Conservation (phyloP, 805 yeast species). For the Candida mattraensis region DNA sequence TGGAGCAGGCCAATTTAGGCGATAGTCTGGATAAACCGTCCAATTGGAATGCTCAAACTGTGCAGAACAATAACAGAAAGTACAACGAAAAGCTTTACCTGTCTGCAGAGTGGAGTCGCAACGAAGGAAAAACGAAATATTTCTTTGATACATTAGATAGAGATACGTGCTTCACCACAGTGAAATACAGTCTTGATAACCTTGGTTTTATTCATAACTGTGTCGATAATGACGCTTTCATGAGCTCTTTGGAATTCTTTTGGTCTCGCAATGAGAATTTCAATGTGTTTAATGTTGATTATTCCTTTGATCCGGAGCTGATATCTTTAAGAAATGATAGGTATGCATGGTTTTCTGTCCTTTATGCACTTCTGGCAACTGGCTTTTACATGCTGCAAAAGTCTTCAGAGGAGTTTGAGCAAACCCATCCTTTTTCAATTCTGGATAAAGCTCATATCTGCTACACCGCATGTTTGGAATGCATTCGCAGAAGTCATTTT, state of each 20-base stretch:
- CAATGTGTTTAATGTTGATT: conserved; percentile 1
- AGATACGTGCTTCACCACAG: not conserved
- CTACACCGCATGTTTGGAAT: conserved; percentile 4
- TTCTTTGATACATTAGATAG: not conserved
- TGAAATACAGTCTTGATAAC: not conserved
- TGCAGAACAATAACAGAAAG: no score
- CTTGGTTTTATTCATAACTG: conserved; percentile 4
- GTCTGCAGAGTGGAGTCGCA: not conserved
- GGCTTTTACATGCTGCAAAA: conserved; percentile 1
- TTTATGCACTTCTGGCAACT: conserved; percentile 3
- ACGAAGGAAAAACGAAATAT: not conserved
- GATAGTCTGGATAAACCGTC: no score
- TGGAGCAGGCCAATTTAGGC: no score
- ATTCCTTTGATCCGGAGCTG: not conserved
- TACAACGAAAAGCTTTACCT: no score
- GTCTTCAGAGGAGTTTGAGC: conserved; percentile 1
- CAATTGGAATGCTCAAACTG: no score
- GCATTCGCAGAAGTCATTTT: conserved; percentile 4
- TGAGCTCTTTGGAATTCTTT: conserved; percentile 1
- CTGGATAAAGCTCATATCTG: conserved; percentile 4
- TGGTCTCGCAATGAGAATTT: not conserved
- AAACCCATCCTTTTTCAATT: not conserved
- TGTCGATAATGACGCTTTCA: not conserved
- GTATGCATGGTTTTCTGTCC: conserved; percentile 1
- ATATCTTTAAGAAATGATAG: not conserved